Evolutionary conservation across 768 basidiomycete genomes (phyloP).

Genomic region (Termitomyces sp.): DNA sequence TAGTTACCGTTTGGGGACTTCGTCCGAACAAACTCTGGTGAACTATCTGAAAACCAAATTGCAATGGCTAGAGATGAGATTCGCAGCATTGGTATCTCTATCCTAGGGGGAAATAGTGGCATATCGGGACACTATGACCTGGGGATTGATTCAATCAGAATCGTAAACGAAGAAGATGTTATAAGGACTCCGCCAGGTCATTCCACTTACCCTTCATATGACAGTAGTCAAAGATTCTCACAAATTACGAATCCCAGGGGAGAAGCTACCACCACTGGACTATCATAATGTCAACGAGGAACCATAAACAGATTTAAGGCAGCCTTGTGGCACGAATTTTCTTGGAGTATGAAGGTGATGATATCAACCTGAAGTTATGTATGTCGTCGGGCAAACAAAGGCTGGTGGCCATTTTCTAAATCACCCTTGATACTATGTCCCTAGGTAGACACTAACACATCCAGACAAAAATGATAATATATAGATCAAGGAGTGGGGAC

Average conservation of each 20-base stretch:
- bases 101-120: slow-evolving; percentile 80
- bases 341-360: neutral
- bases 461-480: neutral
- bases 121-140: slow-evolving; percentile 75
- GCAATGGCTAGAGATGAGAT: slow-evolving; percentile 71
- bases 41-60: slow-evolving; percentile 65
- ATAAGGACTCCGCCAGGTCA: slow-evolving; percentile 22
- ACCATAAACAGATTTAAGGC: neutral
- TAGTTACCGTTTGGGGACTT: slow-evolving; percentile 82
- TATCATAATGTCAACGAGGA: neutral
- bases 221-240: neutral
- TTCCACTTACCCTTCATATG: neutral
- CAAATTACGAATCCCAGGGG: slow-evolving; percentile 2
- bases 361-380: neutral
- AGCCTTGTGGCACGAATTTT: neutral
- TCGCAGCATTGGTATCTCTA: slow-evolving; percentile 78
- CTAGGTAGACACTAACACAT: neutral
- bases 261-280: slow-evolving; percentile 7
- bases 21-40: slow-evolving; percentile 67
- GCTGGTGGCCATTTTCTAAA: neutral
- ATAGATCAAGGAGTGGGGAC: slow-evolving; percentile 1
- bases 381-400: neutral
- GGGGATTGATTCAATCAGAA: slow-evolving; percentile 72
- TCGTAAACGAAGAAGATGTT: slow-evolving; percentile 72
- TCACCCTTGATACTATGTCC: too few relatives aligned